Evolutionary conservation across 164 flowering plant species (phyloP).

Genomic region (Magnolia officinalis): DNA sequence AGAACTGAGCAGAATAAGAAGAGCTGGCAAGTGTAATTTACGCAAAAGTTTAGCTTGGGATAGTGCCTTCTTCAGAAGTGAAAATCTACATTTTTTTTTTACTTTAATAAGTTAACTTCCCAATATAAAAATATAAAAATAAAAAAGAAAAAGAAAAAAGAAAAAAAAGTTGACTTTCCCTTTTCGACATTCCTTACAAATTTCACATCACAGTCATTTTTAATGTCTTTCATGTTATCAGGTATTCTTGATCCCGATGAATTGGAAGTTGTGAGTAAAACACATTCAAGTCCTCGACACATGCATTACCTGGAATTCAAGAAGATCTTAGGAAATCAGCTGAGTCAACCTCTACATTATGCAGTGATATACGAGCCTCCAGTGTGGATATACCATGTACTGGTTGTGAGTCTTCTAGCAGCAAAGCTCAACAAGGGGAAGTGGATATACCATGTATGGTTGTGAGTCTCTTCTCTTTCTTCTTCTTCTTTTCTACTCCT

Average conservation of each 20-base stretch:
- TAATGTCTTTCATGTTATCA: slow-evolving; percentile 17
- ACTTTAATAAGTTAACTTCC: background rate
- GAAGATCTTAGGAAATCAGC: slow-evolving; percentile 67
- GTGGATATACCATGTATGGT: slow-evolving; percentile 14
- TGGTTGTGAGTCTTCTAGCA: slow-evolving; percentile 1
- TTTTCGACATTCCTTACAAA: background rate
- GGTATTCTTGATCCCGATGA: slow-evolving; percentile 92
- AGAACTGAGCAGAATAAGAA: slow-evolving; percentile 35
- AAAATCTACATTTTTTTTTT: background rate
- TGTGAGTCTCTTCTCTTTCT: slow-evolving; percentile 32
- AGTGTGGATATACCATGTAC: no score
- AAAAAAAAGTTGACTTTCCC: no score
- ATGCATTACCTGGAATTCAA: slow-evolving; percentile 57
- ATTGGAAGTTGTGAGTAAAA: slow-evolving; percentile 63
- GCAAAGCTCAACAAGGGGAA: slow-evolving; percentile 19
- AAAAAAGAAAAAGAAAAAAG: no score
- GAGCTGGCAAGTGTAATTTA: slow-evolving; percentile 58
- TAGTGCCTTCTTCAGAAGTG: slow-evolving; percentile 60
- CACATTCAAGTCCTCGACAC: slow-evolving; percentile 39
- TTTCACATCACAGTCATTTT: background rate
- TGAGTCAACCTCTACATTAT: slow-evolving; percentile 70
- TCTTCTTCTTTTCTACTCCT: no score
- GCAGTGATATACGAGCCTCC: slow-evolving; percentile 67
- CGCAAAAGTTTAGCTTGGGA: slow-evolving; percentile 99
- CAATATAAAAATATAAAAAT: background rate